These are phyloP conservation scores for Triglochin maritima DNA, from an alignment of 106 monocot genomes.

Conservation along the genomic window DNA sequence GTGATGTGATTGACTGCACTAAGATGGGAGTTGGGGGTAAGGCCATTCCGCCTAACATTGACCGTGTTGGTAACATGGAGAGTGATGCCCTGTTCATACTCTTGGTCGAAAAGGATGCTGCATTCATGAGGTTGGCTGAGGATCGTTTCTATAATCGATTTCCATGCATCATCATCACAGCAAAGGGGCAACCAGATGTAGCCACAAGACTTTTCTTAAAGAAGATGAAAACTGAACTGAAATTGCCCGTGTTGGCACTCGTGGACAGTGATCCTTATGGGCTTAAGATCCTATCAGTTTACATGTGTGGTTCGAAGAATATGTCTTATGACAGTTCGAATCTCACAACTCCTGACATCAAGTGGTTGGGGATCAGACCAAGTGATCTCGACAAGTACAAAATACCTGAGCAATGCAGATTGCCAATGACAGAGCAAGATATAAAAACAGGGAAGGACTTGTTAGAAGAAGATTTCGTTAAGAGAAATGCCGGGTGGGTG, in stretches of 20 bases:
- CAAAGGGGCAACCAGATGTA: constrained; percentile 95
- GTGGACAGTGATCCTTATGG: constrained; percentile 98
- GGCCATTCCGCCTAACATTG: constrained; percentile 95
- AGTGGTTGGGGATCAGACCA: constrained; percentile 90
- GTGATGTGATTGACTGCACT: constrained; percentile 90
- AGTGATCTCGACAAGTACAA: constrained; percentile 87
- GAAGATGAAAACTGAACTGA: constrained; percentile 74
- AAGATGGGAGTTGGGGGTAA: constrained; percentile 96
- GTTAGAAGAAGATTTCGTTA: constrained; percentile 94
- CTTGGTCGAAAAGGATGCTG: constrained; percentile 96
- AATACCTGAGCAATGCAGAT: constrained; percentile 88
- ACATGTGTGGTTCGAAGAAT: constrained; percentile 99
- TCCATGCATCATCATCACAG: constrained; percentile 94
- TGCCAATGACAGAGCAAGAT: constrained; percentile 97
- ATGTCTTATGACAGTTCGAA: constrained; percentile 98
- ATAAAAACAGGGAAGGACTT: constrained; percentile 95
- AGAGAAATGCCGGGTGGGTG: constrained; percentile 91
- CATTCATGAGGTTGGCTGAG: constrained; percentile 95
- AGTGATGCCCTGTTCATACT: constrained; percentile 93
- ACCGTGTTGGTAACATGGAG: constrained; percentile 67
- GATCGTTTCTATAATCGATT: constrained; percentile 95
- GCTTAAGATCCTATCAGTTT: constrained; percentile 88
- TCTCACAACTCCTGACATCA: constrained; percentile 89
- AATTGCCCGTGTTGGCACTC: constrained; percentile 77
- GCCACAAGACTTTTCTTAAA: constrained; percentile 79